Conservation (phyloP, 805 yeast genomes). For the Kregervanrija pseudodelftensis region DNA sequence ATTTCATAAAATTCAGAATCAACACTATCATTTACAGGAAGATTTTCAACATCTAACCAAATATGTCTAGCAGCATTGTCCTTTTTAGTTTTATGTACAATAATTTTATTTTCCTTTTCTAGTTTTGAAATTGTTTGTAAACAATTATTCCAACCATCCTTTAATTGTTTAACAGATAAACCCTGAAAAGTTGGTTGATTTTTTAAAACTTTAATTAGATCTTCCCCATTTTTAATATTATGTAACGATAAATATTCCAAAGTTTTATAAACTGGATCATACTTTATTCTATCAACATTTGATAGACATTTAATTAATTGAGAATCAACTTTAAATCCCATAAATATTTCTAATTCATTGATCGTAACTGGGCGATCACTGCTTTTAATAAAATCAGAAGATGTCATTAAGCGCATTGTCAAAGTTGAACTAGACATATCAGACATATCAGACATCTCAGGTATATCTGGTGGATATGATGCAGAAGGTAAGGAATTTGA, state of each 20-base stretch:
- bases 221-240: slow-evolving; percentile 76
- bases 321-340: slow-evolving; percentile 52
- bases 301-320: slow-evolving; percentile 66
- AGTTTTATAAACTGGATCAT: slow-evolving; percentile 53
- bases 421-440: slow-evolving; percentile 4
- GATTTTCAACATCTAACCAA: slow-evolving; percentile 78
- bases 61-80: slow-evolving; percentile 89
- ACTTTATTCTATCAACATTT: slow-evolving; percentile 70
- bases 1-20: slow-evolving; percentile 76
- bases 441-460: neutral
- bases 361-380: slow-evolving; percentile 66
- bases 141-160: slow-evolving; percentile 95
- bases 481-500: neutral
- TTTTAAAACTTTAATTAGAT: slow-evolving; percentile 64
- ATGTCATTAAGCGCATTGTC: slow-evolving; percentile 82
- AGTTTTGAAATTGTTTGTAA: slow-evolving; percentile 68
- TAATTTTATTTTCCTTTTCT: slow-evolving; percentile 67
- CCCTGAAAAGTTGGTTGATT: slow-evolving; percentile 86
- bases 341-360: slow-evolving; percentile 56
- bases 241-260: slow-evolving; percentile 85
- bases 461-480: too few species aligned
- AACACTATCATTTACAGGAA: slow-evolving; percentile 41
- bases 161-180: slow-evolving; percentile 62
- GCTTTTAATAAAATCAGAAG: slow-evolving; percentile 79
- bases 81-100: slow-evolving; percentile 85